Percentiles rank a stretch among this genome's conserved stretches.
Evolutionary conservation across 257 asterid genomes (phyloP).

Genomic region (Galeopsis tetrahit): DNA sequence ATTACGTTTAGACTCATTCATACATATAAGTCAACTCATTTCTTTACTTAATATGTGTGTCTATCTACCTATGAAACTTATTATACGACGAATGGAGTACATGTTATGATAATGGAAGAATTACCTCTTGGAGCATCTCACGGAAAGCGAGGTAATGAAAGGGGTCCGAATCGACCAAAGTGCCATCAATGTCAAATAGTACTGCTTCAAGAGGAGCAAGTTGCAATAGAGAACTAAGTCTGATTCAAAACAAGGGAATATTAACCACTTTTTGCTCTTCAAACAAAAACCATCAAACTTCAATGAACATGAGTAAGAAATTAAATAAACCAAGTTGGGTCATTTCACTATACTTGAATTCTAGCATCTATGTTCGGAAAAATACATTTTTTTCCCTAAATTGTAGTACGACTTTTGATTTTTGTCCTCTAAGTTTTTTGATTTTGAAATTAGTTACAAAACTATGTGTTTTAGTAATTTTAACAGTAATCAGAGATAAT

Average conservation of each 20-base stretch:
- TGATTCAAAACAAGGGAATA: conserved; percentile 45
- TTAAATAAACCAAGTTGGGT: conserved; percentile 8
- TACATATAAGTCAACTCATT: no score
- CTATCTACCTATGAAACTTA: no score
- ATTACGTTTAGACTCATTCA: no score
- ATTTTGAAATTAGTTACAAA: no score
- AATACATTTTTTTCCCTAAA: no score
- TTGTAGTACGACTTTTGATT: no score
- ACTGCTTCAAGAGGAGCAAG: conserved; percentile 94
- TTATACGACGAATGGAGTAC: neutral
- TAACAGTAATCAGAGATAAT: no score
- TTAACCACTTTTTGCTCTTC: conserved; percentile 32
- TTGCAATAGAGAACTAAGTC: conserved; percentile 55
- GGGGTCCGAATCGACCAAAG: conserved; percentile 93
- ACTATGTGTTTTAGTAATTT: no score
- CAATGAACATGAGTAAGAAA: conserved; percentile 13
- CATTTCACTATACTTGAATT: neutral
- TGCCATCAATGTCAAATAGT: conserved; percentile 92
- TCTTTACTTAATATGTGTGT: no score
- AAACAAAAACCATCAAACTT: neutral
- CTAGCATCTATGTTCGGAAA: neutral
- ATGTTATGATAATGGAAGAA: conserved; percentile 4
- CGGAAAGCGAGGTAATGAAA: conserved; percentile 73
- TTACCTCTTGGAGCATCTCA: conserved; percentile 78
- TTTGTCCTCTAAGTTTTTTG: no score